Base-by-base conservation (phyloP, 176 grass and related monocot species). In the Lolium perenne region DNA sequence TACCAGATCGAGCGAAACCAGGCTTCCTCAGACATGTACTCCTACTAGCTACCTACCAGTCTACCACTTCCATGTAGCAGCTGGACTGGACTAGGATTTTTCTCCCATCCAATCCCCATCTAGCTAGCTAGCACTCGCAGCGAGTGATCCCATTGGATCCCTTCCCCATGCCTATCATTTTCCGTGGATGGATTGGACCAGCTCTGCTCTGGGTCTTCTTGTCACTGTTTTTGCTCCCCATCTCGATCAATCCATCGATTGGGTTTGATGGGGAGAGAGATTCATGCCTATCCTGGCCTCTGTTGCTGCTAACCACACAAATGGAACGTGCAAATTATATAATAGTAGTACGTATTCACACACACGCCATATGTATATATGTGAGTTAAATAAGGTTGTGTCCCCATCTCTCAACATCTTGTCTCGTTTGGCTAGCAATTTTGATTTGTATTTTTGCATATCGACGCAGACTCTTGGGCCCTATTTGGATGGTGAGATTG, bases 251-350 rank as follows among this genome's bases (percentile, higher is more conserved):
- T 62, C 21, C 21, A 62, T 12, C 3, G 46, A 56, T 15, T 35
- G 12, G 53, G 15, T 47, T 56, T 62, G 64, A 16, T 43, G 65
- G 51, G 11, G 63, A 71, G 32, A 88, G n/a, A 43, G 32, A 65
- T 84, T 55, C 87, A 72, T 80, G 81, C 16, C 70, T 89, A 84
- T 65, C 87, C 35, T 40, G 14, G 11, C 0, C 0, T 17, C 13
- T 51, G 8, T 74, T 50, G 51, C 32, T 41, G 25, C 3, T 35
- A 60, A 13, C 86, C 86, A 71, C 80, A 88, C 43, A 47, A 73
- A 48, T 73, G 6, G 2, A 8, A 49, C 71, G 2, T 49, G 71
- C 3, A n/a, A n/a, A 47, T 47, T 7, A 48, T 8, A 25, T 7
- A 71, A 11, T 43, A 25, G n/a, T n/a, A n/a, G n/a, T 35, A 35